Evolutionary conservation across 1,139 yeast species (phyloP), one percentile per base, ranked within the genome.

Genomic region (Lodderomyces orthopsilosis): DNA sequence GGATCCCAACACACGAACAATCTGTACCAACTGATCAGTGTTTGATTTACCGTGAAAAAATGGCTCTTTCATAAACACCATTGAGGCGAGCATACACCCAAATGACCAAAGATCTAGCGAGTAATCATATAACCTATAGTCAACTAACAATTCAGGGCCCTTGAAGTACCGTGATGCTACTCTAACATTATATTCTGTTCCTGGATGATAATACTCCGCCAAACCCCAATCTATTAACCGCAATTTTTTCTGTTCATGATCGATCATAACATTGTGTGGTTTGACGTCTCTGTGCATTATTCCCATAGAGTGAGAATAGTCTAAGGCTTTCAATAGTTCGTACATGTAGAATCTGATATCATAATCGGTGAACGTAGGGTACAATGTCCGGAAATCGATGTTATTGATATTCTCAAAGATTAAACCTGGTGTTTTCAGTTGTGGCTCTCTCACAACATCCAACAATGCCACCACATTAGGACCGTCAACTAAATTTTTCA

Each of bases 271-370:
- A 60, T 94, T 94, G 62, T 94, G 98, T 23, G 98, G 98, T 65
- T 94, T 94, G 49, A 94, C 98, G 65, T 94, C 99, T 62, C 99
- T 76, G 66, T 94, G 99, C 88, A 94, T 94, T 50, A 94, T 91
- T 35, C 98, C 99, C 89, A 88, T 89, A 6, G 96, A 88, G 66
- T 94, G 99, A 39, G 94, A 86, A 63, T 79, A 94, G 65, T 94
- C 97, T 50, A 94, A 75, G 0, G 98, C 98, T 56, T 79, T 83
- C 55, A 94, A 75, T 50, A 94, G 75, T 67, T 93, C 96, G 54
- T 76, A 83, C 80, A 93, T 90, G 67, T 94, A 94, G 68, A 69
- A 91, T 51, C 95, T 79, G 54, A 93, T 85, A 61, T 94, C 98
- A 49, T 68, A 68, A 57, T 85, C 90, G 23, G 86, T 75, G 59